phyloP scores from a whole-genome alignment of 371 early-diverging fungal species.

The Mortierella sp. region DNA sequence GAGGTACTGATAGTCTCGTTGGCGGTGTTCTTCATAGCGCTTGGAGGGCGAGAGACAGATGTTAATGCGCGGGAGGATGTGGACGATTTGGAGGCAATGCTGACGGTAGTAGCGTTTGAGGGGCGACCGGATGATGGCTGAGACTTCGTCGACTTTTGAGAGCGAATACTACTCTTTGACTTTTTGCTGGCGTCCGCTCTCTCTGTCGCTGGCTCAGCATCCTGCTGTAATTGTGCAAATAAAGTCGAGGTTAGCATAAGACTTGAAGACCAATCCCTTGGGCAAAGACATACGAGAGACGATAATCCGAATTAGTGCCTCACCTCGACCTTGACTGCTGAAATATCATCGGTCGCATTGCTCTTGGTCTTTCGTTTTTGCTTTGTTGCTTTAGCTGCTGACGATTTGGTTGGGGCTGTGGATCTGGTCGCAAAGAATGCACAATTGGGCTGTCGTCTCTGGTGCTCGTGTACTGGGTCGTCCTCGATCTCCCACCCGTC shows the following conservation, averaged over 20 bases:
- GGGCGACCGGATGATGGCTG: not conserved
- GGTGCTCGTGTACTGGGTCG: constrained; percentile 61
- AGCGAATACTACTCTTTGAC: not conserved
- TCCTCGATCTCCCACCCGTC: constrained; percentile 65
- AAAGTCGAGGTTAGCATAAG: not conserved
- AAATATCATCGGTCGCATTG: not conserved
- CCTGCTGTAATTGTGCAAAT: not conserved
- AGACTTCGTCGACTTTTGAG: not conserved
- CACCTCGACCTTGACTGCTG: constrained; percentile 18
- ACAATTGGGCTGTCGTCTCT: constrained; percentile 44
- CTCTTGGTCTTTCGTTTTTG: constrained; percentile 13
- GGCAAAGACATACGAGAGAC: no score
- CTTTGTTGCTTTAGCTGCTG: constrained; percentile 35
- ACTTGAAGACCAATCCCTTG: not conserved
- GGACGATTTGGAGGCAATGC: no score
- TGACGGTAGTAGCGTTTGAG: not conserved
- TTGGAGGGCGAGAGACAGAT: no score
- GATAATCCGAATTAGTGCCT: no score
- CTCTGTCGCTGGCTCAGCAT: not conserved
- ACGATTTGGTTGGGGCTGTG: constrained; percentile 62
- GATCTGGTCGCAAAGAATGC: constrained; percentile 53
- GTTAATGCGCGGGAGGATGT: no score
- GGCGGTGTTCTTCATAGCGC: no score
- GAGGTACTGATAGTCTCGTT: no score
- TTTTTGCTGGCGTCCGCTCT: not conserved